Evolutionary conservation across 2,329 filamentous ascomycete species (phyloP).

Genomic region (Talaromyces funiculosus): DNA sequence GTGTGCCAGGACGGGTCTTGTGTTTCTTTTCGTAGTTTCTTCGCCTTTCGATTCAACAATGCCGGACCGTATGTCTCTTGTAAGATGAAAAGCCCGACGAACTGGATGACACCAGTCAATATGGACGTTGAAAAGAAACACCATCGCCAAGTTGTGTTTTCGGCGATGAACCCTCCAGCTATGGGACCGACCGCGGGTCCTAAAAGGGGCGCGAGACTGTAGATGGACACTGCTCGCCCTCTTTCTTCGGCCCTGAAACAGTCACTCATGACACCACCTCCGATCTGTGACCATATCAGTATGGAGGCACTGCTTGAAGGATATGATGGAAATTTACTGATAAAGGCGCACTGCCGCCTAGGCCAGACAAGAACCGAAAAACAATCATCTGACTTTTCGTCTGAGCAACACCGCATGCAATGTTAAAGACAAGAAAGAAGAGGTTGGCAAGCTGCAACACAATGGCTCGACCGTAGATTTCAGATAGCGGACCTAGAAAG

Average conservation of each 20-base stretch:
- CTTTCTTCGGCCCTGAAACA: conserved; percentile 56
- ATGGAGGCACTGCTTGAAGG: neutral
- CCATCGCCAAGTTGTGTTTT: conserved; percentile 66
- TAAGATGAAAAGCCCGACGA: conserved; percentile 56
- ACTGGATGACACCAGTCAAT: conserved; percentile 55
- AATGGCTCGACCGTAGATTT: conserved; percentile 52
- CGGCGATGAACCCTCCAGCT: conserved; percentile 56
- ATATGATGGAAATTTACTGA: conserved; percentile 32
- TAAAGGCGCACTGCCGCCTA: conserved; percentile 54
- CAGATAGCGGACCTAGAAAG: conserved; percentile 49
- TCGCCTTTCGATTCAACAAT: conserved; percentile 55
- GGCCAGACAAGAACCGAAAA: conserved; percentile 54
- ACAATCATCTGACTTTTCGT: conserved; percentile 51
- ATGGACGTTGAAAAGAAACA: conserved; percentile 65
- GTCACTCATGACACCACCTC: conserved; percentile 51
- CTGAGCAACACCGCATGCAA: conserved; percentile 53
- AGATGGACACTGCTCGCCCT: conserved; percentile 54
- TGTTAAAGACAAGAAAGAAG: conserved; percentile 54
- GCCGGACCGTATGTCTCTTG: conserved; percentile 62
- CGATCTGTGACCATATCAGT: conserved; percentile 30
- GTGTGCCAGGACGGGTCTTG: conserved; percentile 34
- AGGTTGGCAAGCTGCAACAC: conserved; percentile 52
- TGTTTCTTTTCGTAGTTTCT: conserved; percentile 41
- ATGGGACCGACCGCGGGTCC: conserved; percentile 59
- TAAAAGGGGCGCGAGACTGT: conserved; percentile 54